Conservation (phyloP, 1,284 basidiomycete genomes). For the Lentinula novae-zelandiae region DNA sequence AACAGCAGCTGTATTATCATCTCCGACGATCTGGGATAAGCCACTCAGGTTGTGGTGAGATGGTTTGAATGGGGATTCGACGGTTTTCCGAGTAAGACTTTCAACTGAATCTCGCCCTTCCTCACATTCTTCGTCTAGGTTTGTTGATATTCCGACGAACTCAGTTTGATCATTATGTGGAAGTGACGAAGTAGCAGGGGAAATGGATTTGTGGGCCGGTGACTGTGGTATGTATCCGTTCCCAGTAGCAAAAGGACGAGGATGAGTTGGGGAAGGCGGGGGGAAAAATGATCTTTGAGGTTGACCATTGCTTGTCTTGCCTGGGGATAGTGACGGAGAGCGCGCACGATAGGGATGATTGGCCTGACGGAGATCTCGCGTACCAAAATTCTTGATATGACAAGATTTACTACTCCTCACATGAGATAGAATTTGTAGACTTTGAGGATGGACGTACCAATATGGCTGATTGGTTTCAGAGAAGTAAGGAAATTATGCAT, state of each 20-base stretch:
- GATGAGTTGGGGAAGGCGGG: neutral
- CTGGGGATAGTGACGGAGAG: constrained; percentile 23
- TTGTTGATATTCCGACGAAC: neutral
- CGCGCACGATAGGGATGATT: constrained; percentile 55
- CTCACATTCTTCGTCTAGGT: constrained; percentile 9
- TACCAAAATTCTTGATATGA: constrained; percentile 70
- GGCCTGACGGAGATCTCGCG: constrained; percentile 66
- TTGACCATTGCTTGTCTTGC: constrained; percentile 12
- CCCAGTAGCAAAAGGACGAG: neutral
- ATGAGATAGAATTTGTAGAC: constrained; percentile 10
- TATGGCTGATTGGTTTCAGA: constrained; percentile 44
- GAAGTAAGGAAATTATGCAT: constrained; percentile 15
- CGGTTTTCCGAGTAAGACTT: neutral
- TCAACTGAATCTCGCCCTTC: constrained; percentile 6
- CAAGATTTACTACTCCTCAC: constrained; percentile 57
- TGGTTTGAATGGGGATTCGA: neutral
- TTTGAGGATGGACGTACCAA: constrained; percentile 40
- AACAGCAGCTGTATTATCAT: neutral
- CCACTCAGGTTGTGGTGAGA: neutral
- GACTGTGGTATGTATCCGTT: neutral
- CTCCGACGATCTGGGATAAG: constrained; percentile 2
- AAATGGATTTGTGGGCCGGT: constrained; percentile 1
- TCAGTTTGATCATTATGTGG: neutral
- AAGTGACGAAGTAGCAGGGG: neutral
- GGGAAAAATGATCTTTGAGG: constrained; percentile 11